Conservation (phyloP, 192 early-diverging fungal genomes). For the Coemansia guatemalensis region DNA sequence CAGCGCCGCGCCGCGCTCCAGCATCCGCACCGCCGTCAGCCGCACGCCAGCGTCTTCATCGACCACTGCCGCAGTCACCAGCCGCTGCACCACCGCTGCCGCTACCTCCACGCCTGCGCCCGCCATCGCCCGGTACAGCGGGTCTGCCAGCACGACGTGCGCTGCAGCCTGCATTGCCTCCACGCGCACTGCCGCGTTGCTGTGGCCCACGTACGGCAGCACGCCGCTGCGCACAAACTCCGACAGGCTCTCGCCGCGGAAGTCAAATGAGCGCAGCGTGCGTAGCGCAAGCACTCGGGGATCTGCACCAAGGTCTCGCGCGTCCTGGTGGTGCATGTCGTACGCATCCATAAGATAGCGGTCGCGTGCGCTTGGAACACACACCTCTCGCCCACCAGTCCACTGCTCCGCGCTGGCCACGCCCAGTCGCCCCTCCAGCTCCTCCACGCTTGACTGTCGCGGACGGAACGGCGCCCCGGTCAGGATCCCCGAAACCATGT, state of each 20-base stretch:
- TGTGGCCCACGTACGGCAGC: slow-evolving; percentile 80
- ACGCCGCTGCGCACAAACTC: slow-evolving; percentile 88
- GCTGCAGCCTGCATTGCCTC: slow-evolving; percentile 76
- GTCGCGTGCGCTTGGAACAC: not conserved
- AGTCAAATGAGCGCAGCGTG: slow-evolving; percentile 88
- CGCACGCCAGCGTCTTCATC: slow-evolving; percentile 59
- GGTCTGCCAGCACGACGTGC: slow-evolving; percentile 82
- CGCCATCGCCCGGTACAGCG: slow-evolving; percentile 76
- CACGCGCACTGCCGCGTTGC: slow-evolving; percentile 72
- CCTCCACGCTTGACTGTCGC: slow-evolving; percentile 21
- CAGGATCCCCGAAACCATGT: slow-evolving; percentile 85
- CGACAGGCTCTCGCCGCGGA: slow-evolving; percentile 77
- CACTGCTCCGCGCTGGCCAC: not conserved
- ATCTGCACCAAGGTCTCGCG: slow-evolving; percentile 12
- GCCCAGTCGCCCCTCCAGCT: slow-evolving; percentile 32
- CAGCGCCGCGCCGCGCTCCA: slow-evolving; percentile 68
- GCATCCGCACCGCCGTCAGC: slow-evolving; percentile 20
- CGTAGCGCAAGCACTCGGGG: slow-evolving; percentile 80
- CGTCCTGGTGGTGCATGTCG: too few relatives aligned
- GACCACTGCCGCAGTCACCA: slow-evolving; percentile 85
- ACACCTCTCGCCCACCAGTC: not conserved
- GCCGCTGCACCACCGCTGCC: slow-evolving; percentile 80
- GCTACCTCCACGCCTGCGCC: slow-evolving; percentile 80
- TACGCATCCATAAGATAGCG: not conserved
- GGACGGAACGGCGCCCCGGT: slow-evolving; percentile 74